These are phyloP conservation scores for Mortierella sp. DNA, from an alignment of 371 early-diverging fungal species.

Conservation along the genomic window DNA sequence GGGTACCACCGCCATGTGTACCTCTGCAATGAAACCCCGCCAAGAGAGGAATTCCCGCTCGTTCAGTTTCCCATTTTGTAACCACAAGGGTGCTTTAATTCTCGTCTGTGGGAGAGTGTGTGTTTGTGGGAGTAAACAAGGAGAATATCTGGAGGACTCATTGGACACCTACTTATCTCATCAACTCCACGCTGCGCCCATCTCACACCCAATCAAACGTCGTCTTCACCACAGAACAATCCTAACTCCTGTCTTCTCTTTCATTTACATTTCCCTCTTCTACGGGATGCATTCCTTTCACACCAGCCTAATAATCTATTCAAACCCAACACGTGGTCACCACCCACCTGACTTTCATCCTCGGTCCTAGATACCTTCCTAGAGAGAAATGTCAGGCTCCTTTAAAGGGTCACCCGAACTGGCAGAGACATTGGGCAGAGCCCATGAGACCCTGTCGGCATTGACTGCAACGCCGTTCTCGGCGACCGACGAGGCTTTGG, in stretches of 20 bases:
- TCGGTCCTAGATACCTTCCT: neutral
- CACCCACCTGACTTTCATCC: neutral
- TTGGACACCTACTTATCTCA: neutral
- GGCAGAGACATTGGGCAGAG: conserved; percentile 12
- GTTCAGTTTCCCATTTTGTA: too few relatives aligned
- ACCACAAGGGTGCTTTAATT: too few relatives aligned
- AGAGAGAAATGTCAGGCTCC: neutral
- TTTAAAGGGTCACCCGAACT: neutral
- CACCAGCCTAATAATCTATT: neutral
- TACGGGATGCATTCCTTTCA: neutral
- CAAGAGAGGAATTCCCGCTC: too few relatives aligned
- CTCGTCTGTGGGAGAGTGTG: too few relatives aligned
- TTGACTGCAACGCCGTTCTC: conserved; percentile 20
- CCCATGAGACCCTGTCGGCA: conserved; percentile 35
- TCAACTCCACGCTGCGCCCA: neutral
- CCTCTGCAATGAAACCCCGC: neutral
- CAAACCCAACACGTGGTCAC: too few relatives aligned
- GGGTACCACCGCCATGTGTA: neutral
- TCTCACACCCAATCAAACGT: neutral
- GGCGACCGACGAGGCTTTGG: conserved; percentile 24
- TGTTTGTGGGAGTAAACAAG: neutral
- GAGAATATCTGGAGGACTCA: neutral
- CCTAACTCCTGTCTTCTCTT: neutral
- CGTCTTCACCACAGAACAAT: too few relatives aligned
- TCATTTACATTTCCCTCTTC: neutral